Evolutionary conservation across 768 basidiomycete genomes (phyloP).

Genomic region (Baorangia bicolor): DNA sequence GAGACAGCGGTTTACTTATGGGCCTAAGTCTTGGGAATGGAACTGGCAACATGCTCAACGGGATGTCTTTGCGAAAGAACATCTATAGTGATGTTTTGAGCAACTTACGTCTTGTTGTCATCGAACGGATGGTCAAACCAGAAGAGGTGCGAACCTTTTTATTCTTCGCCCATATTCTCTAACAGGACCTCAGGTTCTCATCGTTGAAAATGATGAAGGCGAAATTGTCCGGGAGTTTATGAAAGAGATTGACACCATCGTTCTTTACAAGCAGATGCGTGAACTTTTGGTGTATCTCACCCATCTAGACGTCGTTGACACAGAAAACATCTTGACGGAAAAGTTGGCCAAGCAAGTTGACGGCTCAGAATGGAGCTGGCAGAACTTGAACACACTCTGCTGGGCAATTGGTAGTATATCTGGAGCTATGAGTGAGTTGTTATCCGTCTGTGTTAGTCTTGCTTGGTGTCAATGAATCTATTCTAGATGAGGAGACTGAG

Average conservation of each 20-base stretch:
- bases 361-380: constrained; percentile 99
- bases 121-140: constrained; percentile 99
- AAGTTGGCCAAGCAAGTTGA: constrained; percentile 97
- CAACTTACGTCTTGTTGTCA: constrained; percentile 91
- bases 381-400: constrained; percentile 97
- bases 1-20: constrained; percentile 85
- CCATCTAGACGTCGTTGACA: constrained; percentile 93
- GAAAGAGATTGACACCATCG: constrained; percentile 98
- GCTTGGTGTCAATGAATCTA: neutral
- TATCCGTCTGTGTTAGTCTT: neutral
- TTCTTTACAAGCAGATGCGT: constrained; percentile 98
- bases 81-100: constrained; percentile 95
- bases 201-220: constrained; percentile 99
- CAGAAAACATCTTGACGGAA: constrained; percentile 96
- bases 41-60: constrained; percentile 66
- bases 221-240: constrained; percentile 99
- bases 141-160: constrained; percentile 71
- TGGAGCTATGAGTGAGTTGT: constrained; percentile 91
- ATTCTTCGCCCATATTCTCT: constrained; percentile 1
- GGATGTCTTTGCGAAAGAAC: constrained; percentile 85
- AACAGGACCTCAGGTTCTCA: constrained; percentile 66
- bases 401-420: constrained; percentile 99
- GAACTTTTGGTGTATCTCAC: constrained; percentile 97
- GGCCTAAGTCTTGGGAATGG: constrained; percentile 75
- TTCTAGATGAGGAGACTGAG: constrained; percentile 93